Conservation (phyloP, 352 stramenopile genomes). For the Globisporangium yorkense region DNA sequence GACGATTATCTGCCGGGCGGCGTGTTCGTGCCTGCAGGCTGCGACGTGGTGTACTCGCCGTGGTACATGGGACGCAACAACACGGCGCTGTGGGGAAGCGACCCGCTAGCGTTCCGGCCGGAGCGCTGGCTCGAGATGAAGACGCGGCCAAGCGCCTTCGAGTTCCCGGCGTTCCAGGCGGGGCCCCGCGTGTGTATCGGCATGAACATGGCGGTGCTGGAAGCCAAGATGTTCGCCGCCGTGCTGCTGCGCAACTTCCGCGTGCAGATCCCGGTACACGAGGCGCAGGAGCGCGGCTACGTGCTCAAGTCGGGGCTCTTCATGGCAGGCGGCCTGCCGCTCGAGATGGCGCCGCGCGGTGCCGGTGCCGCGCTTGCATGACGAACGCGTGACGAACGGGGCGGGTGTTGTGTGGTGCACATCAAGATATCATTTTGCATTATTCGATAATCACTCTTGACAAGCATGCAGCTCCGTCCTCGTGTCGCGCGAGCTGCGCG, state of each 20-base stretch:
- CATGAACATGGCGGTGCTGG: slow-evolving; percentile 64
- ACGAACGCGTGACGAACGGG: not conserved
- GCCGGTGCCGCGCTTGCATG: not conserved
- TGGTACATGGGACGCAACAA: slow-evolving; percentile 63
- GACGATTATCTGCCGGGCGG: slow-evolving; percentile 1
- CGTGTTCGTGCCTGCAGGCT: slow-evolving; percentile 61
- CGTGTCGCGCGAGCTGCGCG: not conserved
- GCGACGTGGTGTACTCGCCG: slow-evolving; percentile 58
- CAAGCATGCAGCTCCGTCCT: not conserved
- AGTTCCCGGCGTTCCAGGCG: slow-evolving; percentile 70
- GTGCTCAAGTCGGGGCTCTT: slow-evolving; percentile 42
- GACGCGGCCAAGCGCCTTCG: slow-evolving; percentile 47
- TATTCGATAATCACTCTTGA: too few species aligned
- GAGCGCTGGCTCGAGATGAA: slow-evolving; percentile 65
- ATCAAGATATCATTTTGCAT: not conserved
- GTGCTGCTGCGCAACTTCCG: slow-evolving; percentile 33
- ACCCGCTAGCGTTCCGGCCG: slow-evolving; percentile 45
- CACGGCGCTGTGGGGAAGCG: slow-evolving; percentile 35
- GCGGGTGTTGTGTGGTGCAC: not conserved
- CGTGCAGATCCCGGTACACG: slow-evolving; percentile 27
- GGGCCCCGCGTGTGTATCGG: slow-evolving; percentile 62
- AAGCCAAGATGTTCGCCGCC: slow-evolving; percentile 50
- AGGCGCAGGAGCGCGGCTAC: slow-evolving; percentile 34
- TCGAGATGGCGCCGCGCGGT: slow-evolving; percentile 27
- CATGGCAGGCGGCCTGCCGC: slow-evolving; percentile 37